Percentiles rank a stretch among this genome's conserved stretches.
Conservation (phyloP, 2,329 filamentous ascomycete genomes). For the Magnaporthiopsis rhizophila region DNA sequence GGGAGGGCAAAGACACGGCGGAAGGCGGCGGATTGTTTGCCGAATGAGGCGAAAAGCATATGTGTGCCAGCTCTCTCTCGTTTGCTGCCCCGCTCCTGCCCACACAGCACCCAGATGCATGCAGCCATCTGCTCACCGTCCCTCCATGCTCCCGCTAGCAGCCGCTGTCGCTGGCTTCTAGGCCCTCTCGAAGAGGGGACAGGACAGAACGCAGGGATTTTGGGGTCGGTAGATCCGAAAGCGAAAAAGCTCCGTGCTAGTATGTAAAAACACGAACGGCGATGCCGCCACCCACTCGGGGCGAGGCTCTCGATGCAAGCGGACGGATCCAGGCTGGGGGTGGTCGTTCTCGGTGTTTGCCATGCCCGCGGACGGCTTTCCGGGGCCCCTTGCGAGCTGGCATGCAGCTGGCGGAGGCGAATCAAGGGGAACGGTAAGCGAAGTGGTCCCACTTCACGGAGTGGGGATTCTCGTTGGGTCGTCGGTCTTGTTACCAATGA, state of each 20-base stretch:
- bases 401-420: slow-evolving; percentile 11
- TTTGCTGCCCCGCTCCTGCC: not conserved
- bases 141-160: too few relatives aligned
- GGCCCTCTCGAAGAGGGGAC: not conserved
- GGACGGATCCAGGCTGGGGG: not conserved
- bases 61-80: not conserved
- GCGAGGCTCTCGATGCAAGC: not conserved
- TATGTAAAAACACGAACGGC: not conserved
- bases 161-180: not conserved
- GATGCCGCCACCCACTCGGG: not conserved
- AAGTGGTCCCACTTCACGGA: slow-evolving; percentile 11
- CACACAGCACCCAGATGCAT: too few relatives aligned
- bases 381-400: not conserved
- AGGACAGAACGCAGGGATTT: too few relatives aligned
- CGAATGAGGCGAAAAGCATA: not conserved
- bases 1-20: not conserved
- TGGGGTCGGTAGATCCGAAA: too few relatives aligned
- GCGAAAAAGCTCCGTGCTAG: not conserved
- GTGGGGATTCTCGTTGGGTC: not conserved
- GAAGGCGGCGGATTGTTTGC: not conserved
- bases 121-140: not conserved
- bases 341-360: not conserved
- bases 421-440: slow-evolving; percentile 20
- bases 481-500: not conserved
- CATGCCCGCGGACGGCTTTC: not conserved